phyloP scores from a whole-genome alignment of 1,139 yeast species.

The Protomyces arabidopsidicola region DNA sequence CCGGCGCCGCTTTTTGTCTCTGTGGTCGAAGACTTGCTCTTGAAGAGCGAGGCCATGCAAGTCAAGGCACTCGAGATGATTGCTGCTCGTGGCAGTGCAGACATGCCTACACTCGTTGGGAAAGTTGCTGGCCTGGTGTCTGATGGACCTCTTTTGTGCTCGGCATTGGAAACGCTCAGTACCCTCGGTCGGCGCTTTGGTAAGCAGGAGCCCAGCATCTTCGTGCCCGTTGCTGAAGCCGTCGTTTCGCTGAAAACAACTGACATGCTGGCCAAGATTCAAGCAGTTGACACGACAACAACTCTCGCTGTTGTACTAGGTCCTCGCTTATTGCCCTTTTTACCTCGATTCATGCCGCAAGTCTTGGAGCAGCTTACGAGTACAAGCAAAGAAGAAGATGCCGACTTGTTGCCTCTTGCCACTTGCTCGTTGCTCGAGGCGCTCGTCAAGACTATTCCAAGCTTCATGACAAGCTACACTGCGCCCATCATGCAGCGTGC shows the following conservation, averaged over 20 bases:
- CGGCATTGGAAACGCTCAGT: conserved; percentile 58
- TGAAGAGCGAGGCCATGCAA: conserved; percentile 8
- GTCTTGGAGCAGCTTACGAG: conserved; percentile 56
- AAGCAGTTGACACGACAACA: conserved; percentile 69
- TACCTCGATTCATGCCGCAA: conserved; percentile 78
- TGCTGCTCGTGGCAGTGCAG: conserved; percentile 5
- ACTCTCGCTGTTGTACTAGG: conserved; percentile 70
- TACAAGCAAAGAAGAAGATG: conserved; percentile 37
- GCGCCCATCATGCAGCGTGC: conserved; percentile 35
- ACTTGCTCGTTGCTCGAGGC: conserved; percentile 68
- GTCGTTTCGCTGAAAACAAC: conserved; percentile 52
- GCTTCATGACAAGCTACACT: conserved; percentile 69
- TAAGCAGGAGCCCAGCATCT: conserved; percentile 47
- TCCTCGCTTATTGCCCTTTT: conserved; percentile 76
- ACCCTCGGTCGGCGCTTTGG: conserved; percentile 62
- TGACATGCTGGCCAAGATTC: conserved; percentile 58
- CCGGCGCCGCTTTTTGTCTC: conserved; percentile 14
- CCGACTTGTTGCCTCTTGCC: conserved; percentile 42
- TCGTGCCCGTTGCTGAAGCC: conserved; percentile 50
- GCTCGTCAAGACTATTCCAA: conserved; percentile 76
- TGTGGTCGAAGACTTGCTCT: conserved; percentile 10
- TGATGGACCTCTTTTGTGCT: conserved; percentile 1
- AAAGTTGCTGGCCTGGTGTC: conserved; percentile 2
- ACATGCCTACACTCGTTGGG: conserved; percentile 2
- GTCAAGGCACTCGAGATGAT: conserved; percentile 17